Evolutionary conservation across 345 rosid genomes (phyloP).

Genomic region (Garcia nutans): DNA sequence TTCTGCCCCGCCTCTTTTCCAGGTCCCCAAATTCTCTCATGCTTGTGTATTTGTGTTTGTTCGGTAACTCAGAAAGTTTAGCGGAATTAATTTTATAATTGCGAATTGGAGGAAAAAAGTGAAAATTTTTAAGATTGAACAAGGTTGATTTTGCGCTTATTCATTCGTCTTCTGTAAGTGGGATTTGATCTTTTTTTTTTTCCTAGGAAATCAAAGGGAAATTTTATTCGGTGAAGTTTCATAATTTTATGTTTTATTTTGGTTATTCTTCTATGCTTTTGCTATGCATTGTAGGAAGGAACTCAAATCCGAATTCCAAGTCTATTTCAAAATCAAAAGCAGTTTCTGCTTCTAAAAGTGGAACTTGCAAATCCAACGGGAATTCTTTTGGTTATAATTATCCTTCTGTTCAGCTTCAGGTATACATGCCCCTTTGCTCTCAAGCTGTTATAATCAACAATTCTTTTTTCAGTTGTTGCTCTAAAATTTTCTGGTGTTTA

Average conservation of each 20-base stretch:
- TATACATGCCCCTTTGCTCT: conserved; percentile 19
- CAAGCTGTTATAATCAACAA: neutral
- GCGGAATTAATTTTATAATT: neutral
- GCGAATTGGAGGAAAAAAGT: neutral
- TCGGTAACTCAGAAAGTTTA: neutral
- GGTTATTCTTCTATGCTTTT: conserved; percentile 12
- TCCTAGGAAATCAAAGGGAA: neutral
- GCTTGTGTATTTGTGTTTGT: neutral
- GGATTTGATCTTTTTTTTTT: neutral
- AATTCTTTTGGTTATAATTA: conserved; percentile 46
- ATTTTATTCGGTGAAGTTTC: neutral
- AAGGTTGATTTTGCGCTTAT: neutral
- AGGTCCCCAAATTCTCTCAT: conserved; percentile 22
- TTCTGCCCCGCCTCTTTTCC: conserved; percentile 32
- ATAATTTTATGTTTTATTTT: neutral
- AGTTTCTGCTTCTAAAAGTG: conserved; percentile 45
- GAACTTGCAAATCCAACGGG: conserved; percentile 32
- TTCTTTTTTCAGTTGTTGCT: neutral
- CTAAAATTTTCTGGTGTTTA: neutral
- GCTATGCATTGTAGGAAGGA: conserved; percentile 46
- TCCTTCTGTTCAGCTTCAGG: conserved; percentile 51
- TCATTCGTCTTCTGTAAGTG: neutral
- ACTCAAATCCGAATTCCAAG: conserved; percentile 18
- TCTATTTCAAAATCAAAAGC: conserved; percentile 22
- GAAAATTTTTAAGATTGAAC: no score